Evolutionary conservation across 2,329 filamentous ascomycete species (phyloP).

Genomic region (Scleromitrula shiraiana): DNA sequence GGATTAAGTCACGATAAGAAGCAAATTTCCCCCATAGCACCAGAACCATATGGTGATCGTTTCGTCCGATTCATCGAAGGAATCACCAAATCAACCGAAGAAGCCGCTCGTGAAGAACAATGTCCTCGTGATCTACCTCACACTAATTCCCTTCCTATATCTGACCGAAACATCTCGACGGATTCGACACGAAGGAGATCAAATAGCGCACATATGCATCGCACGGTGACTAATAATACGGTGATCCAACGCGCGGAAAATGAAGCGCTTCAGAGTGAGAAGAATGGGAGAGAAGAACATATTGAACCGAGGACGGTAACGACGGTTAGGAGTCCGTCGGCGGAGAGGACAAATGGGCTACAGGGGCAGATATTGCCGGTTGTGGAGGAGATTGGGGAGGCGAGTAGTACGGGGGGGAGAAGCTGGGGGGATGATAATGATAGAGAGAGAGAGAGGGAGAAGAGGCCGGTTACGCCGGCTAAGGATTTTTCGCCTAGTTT

Average conservation of each 20-base stretch:
- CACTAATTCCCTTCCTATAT: slow-evolving; percentile 19
- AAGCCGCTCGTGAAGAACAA: slow-evolving; percentile 58
- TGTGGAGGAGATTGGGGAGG: slow-evolving; percentile 84
- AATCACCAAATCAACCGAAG: slow-evolving; percentile 84
- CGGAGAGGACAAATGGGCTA: slow-evolving; percentile 44
- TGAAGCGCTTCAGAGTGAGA: slow-evolving; percentile 23
- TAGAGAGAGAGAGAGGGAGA: slow-evolving; percentile 26
- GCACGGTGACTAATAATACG: slow-evolving; percentile 17
- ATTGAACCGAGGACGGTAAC: slow-evolving; percentile 39
- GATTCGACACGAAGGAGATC: slow-evolving; percentile 21
- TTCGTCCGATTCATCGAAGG: slow-evolving; percentile 89
- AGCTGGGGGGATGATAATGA: slow-evolving; percentile 40
- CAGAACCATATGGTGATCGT: slow-evolving; percentile 83
- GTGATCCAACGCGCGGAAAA: slow-evolving; percentile 23
- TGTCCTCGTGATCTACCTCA: slow-evolving; percentile 16
- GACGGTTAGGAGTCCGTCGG: slow-evolving; percentile 48
- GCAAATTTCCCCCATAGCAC: slow-evolving; percentile 88
- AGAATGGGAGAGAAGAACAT: slow-evolving; percentile 29
- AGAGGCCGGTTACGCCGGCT: slow-evolving; percentile 19
- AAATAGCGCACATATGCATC: slow-evolving; percentile 17
- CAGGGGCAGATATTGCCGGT: slow-evolving; percentile 64
- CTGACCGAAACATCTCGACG: slow-evolving; percentile 18
- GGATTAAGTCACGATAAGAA: slow-evolving; percentile 74
- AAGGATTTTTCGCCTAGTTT: slow-evolving; percentile 12
- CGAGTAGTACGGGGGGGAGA: slow-evolving; percentile 54